phyloP scores from a whole-genome alignment of 371 early-diverging fungal genomes.

The Zopfochytrium polystomum region DNA sequence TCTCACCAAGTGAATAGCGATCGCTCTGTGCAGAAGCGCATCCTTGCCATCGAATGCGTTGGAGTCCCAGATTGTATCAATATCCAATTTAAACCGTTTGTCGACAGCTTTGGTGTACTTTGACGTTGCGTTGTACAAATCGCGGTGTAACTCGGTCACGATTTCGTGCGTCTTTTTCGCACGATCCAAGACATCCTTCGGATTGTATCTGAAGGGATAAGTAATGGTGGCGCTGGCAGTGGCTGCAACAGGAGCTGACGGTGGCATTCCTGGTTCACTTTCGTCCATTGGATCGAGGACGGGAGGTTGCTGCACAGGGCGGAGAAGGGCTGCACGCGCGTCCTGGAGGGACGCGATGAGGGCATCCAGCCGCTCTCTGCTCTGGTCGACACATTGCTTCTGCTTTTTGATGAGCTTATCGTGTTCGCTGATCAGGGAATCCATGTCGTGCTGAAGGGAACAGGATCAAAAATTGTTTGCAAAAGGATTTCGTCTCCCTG shows the following conservation, averaged over 20 bases:
- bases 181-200: background rate
- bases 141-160: conserved; percentile 60
- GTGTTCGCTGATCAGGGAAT: too few relatives aligned
- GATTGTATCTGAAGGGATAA: background rate
- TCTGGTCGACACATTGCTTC: too few relatives aligned
- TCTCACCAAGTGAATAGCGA: conserved; percentile 79
- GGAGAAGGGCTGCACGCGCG: conserved; percentile 4
- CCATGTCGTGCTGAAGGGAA: too few relatives aligned
- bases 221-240: background rate
- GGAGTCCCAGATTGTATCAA: conserved; percentile 45
- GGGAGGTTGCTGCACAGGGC: background rate
- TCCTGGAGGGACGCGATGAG: conserved; percentile 1
- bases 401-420: too few relatives aligned
- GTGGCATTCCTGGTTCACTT: too few relatives aligned
- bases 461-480: too few relatives aligned
- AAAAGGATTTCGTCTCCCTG: too few relatives aligned
- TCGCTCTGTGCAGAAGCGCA: conserved; percentile 53
- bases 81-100: conserved; percentile 49
- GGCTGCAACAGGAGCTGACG: too few relatives aligned
- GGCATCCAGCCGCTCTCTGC: too few relatives aligned
- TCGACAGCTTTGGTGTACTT: conserved; percentile 79
- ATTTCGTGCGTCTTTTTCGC: conserved; percentile 2
- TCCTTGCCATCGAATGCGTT: conserved; percentile 65
- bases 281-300: too few relatives aligned
- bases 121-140: conserved; percentile 56